Conservation (phyloP, 768 basidiomycete genomes). For the Kwoniella europaea region DNA sequence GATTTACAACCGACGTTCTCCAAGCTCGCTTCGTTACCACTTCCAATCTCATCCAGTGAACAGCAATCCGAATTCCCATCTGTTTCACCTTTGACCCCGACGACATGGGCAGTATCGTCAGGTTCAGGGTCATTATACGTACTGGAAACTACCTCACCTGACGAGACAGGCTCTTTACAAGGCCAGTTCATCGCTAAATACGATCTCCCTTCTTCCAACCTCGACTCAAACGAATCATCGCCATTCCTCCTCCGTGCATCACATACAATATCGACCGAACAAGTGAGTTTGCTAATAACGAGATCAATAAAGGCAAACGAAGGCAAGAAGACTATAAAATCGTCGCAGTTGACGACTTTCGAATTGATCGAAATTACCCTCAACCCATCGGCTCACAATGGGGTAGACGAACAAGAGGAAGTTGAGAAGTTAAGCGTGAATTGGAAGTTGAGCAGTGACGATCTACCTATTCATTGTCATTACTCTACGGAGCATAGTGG, state of each 20-base stretch:
- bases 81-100: constrained; percentile 17
- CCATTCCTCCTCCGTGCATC: constrained; percentile 40
- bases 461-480: constrained; percentile 39
- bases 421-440: constrained; percentile 17
- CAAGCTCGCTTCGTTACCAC: constrained; percentile 34
- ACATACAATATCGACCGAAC: constrained; percentile 16
- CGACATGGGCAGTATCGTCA: constrained; percentile 38
- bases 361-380: constrained; percentile 42
- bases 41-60: constrained; percentile 37
- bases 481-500: constrained; percentile 29
- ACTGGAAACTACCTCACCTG: constrained; percentile 26
- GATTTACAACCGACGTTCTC: constrained; percentile 34
- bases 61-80: constrained; percentile 46
- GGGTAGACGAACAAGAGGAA: constrained; percentile 9
- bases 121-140: constrained; percentile 46
- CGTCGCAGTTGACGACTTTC: constrained; percentile 28
- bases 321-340: constrained; percentile 1
- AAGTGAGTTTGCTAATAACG: constrained; percentile 31
- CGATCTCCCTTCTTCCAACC: constrained; percentile 19
- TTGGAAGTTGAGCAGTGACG: constrained; percentile 48
- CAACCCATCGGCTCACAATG: constrained; percentile 23
- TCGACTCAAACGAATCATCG: not conserved
- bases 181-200: constrained; percentile 36
- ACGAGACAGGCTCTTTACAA: constrained; percentile 6
- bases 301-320: constrained; percentile 21